Evolutionary conservation across 2,329 filamentous ascomycete species (phyloP), one percentile per base, ranked within the genome.

Genomic region (Hypoxylon sp.): DNA sequence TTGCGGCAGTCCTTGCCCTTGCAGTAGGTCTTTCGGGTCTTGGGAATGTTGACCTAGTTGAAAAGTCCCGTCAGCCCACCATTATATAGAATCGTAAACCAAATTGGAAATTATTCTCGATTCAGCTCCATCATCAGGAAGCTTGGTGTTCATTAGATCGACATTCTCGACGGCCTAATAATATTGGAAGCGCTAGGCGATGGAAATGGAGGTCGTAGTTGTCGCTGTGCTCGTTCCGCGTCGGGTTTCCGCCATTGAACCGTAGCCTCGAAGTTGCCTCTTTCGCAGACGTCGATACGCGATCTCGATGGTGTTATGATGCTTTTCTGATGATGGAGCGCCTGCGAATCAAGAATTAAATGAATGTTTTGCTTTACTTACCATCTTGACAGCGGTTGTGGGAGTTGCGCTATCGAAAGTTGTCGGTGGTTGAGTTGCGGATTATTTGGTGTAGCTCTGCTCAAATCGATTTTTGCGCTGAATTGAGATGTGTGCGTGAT

Each of bases 1-100:
- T 93, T 93, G 79, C 87, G 89, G 92, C 93, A 97, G 80, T 93
- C 89, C 88, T 91, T 94, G 87, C 92, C 92, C 89, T 96, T 96
- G 93, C 93, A 97, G 87, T 93, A 97, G 83, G 94, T 97, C 87
- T 93, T 92, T 82, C 93, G 90, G 83, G 93, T 97, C 89, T 97
- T 97, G 80, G 94, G 93, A 87, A 97, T 92, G 92, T 97, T 97
- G 88, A 97, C 93, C 94, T 95, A 63, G 42, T 67, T 54, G 33
- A 65, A 45, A 54, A 16, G 20, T 62, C 46, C 38, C 55, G 48
- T 69, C 32, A 69, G 67, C 58, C 56, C 26, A 33, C 48, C 32
- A 30, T 45, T 32, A 16, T 12, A 40, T 49, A 20, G 12, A 24
- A 59, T 56, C 33, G 20, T 26, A 38, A 46, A 53, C 5, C 20